phyloP scores from a whole-genome alignment of 2,329 filamentous ascomycete species.

The Coleophoma cylindrospora region DNA sequence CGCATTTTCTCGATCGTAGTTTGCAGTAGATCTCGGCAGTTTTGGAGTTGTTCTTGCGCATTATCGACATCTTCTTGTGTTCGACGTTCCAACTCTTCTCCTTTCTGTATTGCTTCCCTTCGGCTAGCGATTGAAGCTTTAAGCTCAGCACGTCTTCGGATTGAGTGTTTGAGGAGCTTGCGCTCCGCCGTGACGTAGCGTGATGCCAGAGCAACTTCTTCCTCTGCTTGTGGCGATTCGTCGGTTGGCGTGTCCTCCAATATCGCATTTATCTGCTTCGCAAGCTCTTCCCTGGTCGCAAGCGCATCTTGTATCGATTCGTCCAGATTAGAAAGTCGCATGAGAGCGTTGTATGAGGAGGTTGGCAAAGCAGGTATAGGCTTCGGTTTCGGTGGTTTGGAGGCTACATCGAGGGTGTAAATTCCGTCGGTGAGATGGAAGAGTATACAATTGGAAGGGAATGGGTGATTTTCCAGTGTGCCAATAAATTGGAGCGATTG shows the following conservation, averaged over 20 bases:
- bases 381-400: constrained; percentile 39
- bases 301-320: constrained; percentile 88
- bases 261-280: constrained; percentile 69
- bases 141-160: constrained; percentile 62
- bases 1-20: constrained; percentile 62
- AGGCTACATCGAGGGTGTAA: constrained; percentile 69
- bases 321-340: constrained; percentile 83
- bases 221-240: constrained; percentile 41
- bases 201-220: constrained; percentile 40
- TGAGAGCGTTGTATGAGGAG: constrained; percentile 81
- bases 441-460: constrained; percentile 77
- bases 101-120: constrained; percentile 61
- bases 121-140: constrained; percentile 60
- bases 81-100: constrained; percentile 52
- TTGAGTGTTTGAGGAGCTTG: constrained; percentile 57
- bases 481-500: constrained; percentile 74
- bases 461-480: constrained; percentile 61
- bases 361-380: constrained; percentile 50
- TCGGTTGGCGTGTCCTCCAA: constrained; percentile 37
- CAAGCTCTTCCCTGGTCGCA: constrained; percentile 67
- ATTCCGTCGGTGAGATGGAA: constrained; percentile 84
- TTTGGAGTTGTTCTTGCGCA: constrained; percentile 52
- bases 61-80: constrained; percentile 57
- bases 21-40: constrained; percentile 49
- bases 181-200: constrained; percentile 58